These are phyloP conservation scores for Candida ipomoeae DNA, from an alignment of 805 yeast species.

Conservation along the genomic window DNA sequence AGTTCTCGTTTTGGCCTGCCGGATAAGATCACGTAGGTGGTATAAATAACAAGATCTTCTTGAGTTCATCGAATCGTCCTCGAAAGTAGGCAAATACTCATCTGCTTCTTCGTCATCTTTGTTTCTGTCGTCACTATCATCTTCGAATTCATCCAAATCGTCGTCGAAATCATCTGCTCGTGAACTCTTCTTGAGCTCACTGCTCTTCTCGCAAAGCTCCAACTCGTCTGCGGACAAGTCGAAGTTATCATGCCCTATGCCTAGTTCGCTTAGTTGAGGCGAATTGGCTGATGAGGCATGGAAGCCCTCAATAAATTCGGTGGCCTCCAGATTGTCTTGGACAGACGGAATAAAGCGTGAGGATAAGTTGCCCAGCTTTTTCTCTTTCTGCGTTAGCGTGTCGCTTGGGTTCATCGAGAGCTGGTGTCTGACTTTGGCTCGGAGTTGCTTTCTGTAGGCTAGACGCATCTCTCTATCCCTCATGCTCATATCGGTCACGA, in stretches of 20 bases:
- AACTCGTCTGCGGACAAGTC: constrained; percentile 33
- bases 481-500: constrained; percentile 61
- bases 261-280: constrained; percentile 34
- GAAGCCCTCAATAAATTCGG: constrained; percentile 22
- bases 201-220: constrained; percentile 25
- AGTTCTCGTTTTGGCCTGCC: constrained; percentile 31
- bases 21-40: constrained; percentile 31
- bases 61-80: constrained; percentile 7
- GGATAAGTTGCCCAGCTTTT: neutral
- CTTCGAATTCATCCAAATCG: constrained; percentile 27
- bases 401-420: constrained; percentile 29
- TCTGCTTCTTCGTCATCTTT: constrained; percentile 24
- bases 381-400: constrained; percentile 28
- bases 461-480: constrained; percentile 38
- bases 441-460: constrained; percentile 33
- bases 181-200: constrained; percentile 18
- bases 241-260: constrained; percentile 29
- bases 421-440: constrained; percentile 28
- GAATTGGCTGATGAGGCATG: constrained; percentile 36
- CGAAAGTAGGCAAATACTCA: constrained; percentile 17
- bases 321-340: constrained; percentile 2
- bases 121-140: constrained; percentile 15
- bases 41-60: constrained; percentile 19
- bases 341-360: constrained; percentile 4
- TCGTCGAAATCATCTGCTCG: constrained; percentile 21